Conservation (phyloP, 176 grass and related monocot genomes). For the Rhynchospora breviuscula region DNA sequence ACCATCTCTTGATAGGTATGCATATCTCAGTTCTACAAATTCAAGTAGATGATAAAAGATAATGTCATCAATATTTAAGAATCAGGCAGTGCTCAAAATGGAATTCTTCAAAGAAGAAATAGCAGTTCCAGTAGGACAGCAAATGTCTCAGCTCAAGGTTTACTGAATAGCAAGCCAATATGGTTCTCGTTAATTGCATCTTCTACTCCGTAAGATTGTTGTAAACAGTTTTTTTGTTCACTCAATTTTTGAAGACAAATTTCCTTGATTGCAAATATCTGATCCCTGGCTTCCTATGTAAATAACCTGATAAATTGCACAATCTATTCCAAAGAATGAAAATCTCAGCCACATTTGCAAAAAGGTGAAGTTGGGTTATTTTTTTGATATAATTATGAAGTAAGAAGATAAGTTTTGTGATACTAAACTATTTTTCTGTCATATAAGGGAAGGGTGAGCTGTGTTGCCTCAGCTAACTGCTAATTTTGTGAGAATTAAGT, state of each 20-base stretch:
- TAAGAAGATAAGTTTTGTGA: background rate
- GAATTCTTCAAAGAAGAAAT: no score
- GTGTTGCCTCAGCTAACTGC: conserved; percentile 25
- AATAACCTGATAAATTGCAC: background rate
- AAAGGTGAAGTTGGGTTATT: background rate
- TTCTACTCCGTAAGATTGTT: conserved; percentile 9
- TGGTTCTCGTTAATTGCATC: conserved; percentile 26
- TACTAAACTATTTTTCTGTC: background rate
- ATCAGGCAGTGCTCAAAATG: no score
- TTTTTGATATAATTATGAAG: background rate
- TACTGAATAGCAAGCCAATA: conserved; percentile 2
- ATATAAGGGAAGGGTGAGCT: conserved; percentile 13
- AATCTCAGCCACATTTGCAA: background rate
- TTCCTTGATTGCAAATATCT: background rate
- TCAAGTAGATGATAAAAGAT: no score
- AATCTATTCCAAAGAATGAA: background rate
- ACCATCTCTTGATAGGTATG: no score
- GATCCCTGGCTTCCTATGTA: background rate
- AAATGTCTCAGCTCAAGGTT: background rate
- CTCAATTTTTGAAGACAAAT: background rate
- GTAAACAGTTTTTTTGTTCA: background rate
- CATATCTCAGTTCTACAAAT: no score
- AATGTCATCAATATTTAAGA: no score
- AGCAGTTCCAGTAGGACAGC: background rate
- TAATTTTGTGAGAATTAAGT: conserved; percentile 25